Evolutionary conservation across 345 rosid species (phyloP).

Genomic region (Citropsis articulata): DNA sequence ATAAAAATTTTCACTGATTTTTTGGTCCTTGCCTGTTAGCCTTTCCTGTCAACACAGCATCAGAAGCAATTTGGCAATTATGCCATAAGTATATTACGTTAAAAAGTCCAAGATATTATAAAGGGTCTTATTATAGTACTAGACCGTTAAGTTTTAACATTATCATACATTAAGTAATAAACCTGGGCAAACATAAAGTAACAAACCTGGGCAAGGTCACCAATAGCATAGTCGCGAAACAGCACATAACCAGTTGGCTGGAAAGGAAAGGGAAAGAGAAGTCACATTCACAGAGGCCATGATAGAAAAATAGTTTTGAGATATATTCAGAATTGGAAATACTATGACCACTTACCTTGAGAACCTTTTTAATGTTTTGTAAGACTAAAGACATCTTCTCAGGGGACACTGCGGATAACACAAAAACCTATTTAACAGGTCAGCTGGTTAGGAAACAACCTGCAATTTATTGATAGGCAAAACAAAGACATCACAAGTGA

Average conservation of each 20-base stretch:
- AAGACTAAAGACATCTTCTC: slow-evolving; percentile 83
- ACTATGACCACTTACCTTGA: slow-evolving; percentile 49
- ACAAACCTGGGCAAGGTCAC: slow-evolving; percentile 91
- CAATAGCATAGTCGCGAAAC: slow-evolving; percentile 84
- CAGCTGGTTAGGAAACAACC: slow-evolving; percentile 24
- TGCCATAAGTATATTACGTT: neutral
- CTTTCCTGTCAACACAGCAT: slow-evolving; percentile 62
- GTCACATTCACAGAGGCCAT: neutral
- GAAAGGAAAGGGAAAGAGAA: slow-evolving; percentile 16
- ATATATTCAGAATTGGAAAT: slow-evolving; percentile 5
- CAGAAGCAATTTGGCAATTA: slow-evolving; percentile 9
- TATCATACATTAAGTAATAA: neutral
- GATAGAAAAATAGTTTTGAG: neutral
- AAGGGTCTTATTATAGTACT: neutral
- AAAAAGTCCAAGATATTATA: neutral
- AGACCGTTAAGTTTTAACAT: neutral
- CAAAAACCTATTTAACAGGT: slow-evolving; percentile 83
- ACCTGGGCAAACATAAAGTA: slow-evolving; percentile 66
- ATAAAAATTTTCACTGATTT: slow-evolving; percentile 81
- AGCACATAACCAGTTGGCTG: slow-evolving; percentile 80
- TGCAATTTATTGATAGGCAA: neutral
- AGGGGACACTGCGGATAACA: slow-evolving; percentile 90
- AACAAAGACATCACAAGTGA: slow-evolving; percentile 8
- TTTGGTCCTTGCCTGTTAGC: slow-evolving; percentile 75
- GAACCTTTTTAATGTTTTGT: slow-evolving; percentile 66